Base-by-base conservation (phyloP, 345 rosid species). In the Linum usitatissimum region DNA sequence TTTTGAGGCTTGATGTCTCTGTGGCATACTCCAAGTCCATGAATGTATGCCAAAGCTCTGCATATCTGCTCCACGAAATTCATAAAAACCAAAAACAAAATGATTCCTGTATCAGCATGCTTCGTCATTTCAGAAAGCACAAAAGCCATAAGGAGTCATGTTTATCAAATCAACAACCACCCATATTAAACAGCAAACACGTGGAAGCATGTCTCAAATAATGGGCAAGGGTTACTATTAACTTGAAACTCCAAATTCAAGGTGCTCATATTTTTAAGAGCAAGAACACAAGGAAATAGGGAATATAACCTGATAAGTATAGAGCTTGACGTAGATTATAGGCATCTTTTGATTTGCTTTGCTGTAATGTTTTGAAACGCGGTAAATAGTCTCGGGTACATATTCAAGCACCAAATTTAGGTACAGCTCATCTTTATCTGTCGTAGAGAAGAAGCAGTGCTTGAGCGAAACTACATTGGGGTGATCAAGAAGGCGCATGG, bases 1-100 rank as follows among this genome's bases (percentile, higher is more conserved):
- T 93, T 93, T 75, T 90, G 99, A 56, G 99, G 99, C 77, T 93
- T 90, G 68, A 93, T 88, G 80, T 93, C 99, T 75, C 99, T 82
- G 76, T 93, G 97, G 80, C 97, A 93, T 57, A 90, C 95, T 69
- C 95, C 96, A 21, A 87, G 80, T 56, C 81, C 80, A 72, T 93
- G 97, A 69, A 90, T 87, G 77, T 90, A 93, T 58, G 90, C 82
- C 65, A 93, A 87, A 3, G 99, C 88, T 69, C 99, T 76, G 67
- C 90, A 93, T 53, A 93, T 93, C 96, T 93, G 82, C 21, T 18
- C 28, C 28, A 57, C 60, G 28, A 55, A 55, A 23, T 18, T 18
- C 9, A 18, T 17, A 55, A 55, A 55, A 55, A 1, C 28, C 28
- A 23, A 15, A 55, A 18, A 34, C 8, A 34, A 1, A 34, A 34